Conservation (phyloP, 1,284 basidiomycete genomes). For the Peniophora sp. region DNA sequence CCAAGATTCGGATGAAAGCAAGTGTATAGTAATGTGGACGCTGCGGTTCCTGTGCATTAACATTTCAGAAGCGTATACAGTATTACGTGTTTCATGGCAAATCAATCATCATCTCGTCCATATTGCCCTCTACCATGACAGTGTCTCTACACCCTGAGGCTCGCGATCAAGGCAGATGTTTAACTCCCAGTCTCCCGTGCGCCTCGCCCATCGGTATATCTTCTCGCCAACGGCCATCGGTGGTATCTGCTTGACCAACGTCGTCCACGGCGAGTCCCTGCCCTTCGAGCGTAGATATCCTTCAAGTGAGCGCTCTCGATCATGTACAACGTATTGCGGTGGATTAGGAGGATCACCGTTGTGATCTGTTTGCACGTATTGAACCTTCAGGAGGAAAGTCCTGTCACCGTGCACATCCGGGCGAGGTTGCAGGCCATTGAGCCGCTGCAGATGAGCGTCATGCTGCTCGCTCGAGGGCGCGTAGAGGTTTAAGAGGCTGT, state of each 20-base stretch:
- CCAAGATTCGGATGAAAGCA: too few relatives aligned
- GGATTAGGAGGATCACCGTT: neutral
- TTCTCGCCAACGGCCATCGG: conserved; percentile 14
- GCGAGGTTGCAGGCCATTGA: conserved; percentile 6
- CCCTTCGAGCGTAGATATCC: neutral
- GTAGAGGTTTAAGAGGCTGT: neutral
- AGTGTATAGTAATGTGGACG: too few relatives aligned
- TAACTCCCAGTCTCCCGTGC: conserved; percentile 18
- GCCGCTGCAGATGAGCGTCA: neutral
- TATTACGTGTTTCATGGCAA: too few relatives aligned
- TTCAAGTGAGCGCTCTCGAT: too few relatives aligned
- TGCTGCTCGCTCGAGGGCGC: neutral
- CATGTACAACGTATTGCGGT: neutral
- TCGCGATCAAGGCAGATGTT: conserved; percentile 18
- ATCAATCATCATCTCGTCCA: too few relatives aligned
- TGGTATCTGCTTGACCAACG: conserved; percentile 8
- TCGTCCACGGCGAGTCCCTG: too few relatives aligned
- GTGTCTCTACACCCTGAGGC: conserved; percentile 6
- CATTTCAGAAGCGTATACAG: too few relatives aligned
- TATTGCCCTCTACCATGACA: too few relatives aligned
- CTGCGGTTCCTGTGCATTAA: too few relatives aligned
- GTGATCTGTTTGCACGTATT: conserved; percentile 15
- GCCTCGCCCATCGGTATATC: conserved; percentile 24
- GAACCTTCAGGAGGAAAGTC: conserved; percentile 34
- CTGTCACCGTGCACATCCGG: conserved; percentile 27